Percentiles rank a stretch among this genome's conserved stretches.
These are phyloP conservation scores for Melastoma malabathricum DNA, from an alignment of 345 rosid species.

Conservation along the genomic window DNA sequence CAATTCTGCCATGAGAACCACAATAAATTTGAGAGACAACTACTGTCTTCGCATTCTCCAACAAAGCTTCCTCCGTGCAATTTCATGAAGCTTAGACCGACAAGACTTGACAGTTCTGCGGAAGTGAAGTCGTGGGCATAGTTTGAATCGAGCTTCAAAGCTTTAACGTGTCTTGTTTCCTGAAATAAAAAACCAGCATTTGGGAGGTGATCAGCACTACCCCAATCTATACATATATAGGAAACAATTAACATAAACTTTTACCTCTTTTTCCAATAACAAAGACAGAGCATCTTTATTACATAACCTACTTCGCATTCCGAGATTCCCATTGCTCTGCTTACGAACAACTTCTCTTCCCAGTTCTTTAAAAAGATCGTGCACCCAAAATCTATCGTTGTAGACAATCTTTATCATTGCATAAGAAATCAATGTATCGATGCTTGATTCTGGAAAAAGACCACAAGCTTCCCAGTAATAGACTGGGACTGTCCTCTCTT, in stretches of 20 bases:
- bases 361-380: conserved; percentile 7
- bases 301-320: conserved; percentile 8
- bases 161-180: too few relatives aligned
- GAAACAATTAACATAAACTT: not conserved
- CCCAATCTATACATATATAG: not conserved
- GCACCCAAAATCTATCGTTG: conserved; percentile 6
- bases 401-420: conserved; percentile 5
- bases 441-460: not conserved
- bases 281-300: conserved; percentile 4
- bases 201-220: too few relatives aligned
- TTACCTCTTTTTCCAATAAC: conserved; percentile 1
- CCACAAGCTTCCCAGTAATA: conserved; percentile 4
- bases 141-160: too few relatives aligned
- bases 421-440: not conserved
- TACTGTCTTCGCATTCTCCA: too few relatives aligned
- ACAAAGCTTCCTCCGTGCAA: too few relatives aligned
- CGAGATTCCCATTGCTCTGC: not conserved
- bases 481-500: not conserved
- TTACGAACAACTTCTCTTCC: conserved; percentile 7
- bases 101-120: rapidly evolving
- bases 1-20: too few relatives aligned
- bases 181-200: too few relatives aligned
- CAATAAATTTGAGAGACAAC: too few relatives aligned
- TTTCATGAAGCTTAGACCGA: not conserved
- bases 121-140: not conserved